Percentiles rank a stretch among this genome's conserved stretches.
phyloP scores from a whole-genome alignment of 192 early-diverging fungal genomes.

The Borealophlyctis nickersoniae region DNA sequence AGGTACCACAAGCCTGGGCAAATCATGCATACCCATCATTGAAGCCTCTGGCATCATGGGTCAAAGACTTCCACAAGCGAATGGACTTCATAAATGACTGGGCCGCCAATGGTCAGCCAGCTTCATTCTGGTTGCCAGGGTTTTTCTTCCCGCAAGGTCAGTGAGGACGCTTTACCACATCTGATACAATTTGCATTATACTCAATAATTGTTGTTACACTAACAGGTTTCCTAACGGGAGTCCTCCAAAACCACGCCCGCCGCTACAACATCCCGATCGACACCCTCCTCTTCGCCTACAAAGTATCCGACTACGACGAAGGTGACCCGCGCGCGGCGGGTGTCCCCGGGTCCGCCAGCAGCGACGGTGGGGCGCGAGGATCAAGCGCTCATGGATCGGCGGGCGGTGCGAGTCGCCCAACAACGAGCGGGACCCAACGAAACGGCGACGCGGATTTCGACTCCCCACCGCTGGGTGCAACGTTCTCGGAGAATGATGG shows the following conservation, averaged over 20 bases:
- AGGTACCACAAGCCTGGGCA: constrained; percentile 53
- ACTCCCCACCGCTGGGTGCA: constrained; percentile 1
- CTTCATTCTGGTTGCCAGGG: constrained; percentile 59
- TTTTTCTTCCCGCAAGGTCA: constrained; percentile 66
- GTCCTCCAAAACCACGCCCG: constrained; percentile 61
- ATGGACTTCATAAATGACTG: constrained; percentile 40
- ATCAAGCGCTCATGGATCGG: not conserved
- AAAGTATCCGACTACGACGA: constrained; percentile 46
- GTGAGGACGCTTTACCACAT: not conserved
- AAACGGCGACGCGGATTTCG: constrained; percentile 1
- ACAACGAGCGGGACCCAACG: not conserved
- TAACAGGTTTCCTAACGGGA: constrained; percentile 55
- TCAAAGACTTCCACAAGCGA: constrained; percentile 53
- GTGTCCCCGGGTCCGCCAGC: not conserved
- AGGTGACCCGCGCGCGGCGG: constrained; percentile 31
- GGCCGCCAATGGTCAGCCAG: constrained; percentile 51
- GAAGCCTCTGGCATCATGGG: constrained; percentile 55
- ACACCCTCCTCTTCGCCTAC: constrained; percentile 49
- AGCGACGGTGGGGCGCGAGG: not conserved
- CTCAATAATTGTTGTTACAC: too few relatives aligned
- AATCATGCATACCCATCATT: constrained; percentile 53
- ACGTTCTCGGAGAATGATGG: constrained; percentile 42
- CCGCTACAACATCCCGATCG: constrained; percentile 59
- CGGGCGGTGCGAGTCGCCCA: not conserved
- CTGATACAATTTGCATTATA: not conserved